Evolutionary conservation across 768 basidiomycete genomes (phyloP).

Genomic region (Trametes elegans): DNA sequence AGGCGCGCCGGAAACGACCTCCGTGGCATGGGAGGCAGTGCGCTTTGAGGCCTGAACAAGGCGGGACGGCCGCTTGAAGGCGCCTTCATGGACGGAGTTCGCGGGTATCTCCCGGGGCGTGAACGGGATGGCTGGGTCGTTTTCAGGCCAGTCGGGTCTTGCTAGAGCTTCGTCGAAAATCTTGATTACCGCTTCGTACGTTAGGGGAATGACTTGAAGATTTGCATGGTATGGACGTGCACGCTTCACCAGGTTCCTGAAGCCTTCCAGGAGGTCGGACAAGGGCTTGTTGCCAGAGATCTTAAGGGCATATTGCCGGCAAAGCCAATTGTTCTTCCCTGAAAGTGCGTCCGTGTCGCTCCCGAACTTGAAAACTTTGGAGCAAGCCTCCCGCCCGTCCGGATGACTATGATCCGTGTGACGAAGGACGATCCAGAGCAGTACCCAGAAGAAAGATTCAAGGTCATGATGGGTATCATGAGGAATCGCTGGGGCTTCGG

Average conservation of each 20-base stretch:
- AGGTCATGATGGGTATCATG: conserved; percentile 12
- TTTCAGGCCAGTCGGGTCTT: not conserved
- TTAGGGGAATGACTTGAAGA: not conserved
- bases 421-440: conserved; percentile 8
- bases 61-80: no score
- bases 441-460: conserved; percentile 18
- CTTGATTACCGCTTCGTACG: not conserved
- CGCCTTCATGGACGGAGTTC: not conserved
- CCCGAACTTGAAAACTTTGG: not conserved
- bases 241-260: not conserved
- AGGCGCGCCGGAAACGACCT: no score
- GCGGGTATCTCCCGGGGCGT: not conserved
- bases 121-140: conserved; percentile 1
- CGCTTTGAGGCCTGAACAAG: no score
- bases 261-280: not conserved
- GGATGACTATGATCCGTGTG: not conserved
- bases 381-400: not conserved
- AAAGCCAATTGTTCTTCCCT: not conserved
- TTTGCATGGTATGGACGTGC: not conserved
- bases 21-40: no score
- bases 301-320: not conserved
- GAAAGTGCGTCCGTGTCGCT: not conserved
- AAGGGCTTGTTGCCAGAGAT: not conserved
- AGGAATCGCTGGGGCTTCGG: not conserved
- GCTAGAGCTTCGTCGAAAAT: conserved; percentile 5